phyloP scores from a whole-genome alignment of 306 rosid species.

The Abrus precatorius region DNA sequence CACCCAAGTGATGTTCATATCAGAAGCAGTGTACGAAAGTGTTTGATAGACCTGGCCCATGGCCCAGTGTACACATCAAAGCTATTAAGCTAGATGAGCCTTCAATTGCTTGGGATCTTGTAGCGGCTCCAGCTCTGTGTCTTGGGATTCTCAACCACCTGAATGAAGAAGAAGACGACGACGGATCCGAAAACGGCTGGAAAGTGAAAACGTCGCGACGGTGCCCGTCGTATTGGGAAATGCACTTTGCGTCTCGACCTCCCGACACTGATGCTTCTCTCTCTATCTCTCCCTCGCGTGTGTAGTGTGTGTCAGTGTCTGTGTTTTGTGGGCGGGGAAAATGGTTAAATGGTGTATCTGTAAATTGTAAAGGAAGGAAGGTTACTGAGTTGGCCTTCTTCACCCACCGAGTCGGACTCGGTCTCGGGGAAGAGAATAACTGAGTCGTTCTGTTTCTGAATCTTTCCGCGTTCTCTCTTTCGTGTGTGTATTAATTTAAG shows the following conservation, averaged over 20 bases:
- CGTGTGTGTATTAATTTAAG: background rate
- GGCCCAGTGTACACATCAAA: too few relatives aligned
- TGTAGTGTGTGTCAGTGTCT: constrained; percentile 36
- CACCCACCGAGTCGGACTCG: constrained; percentile 50
- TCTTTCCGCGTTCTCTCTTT: constrained; percentile 41
- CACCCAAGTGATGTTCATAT: background rate
- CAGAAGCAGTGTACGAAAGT: background rate
- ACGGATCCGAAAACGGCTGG: constrained; percentile 40
- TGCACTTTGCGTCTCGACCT: constrained; percentile 27
- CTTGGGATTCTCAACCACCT: constrained; percentile 37
- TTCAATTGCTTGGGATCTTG: constrained; percentile 80
- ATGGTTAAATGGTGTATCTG: constrained; percentile 51
- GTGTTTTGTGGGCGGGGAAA: constrained; percentile 51
- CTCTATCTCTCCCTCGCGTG: constrained; percentile 3
- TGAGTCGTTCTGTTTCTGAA: constrained; percentile 44
- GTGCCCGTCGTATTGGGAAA: constrained; percentile 38
- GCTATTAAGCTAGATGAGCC: constrained; percentile 53
- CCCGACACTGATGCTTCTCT: constrained; percentile 4
- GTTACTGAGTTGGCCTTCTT: constrained; percentile 37
- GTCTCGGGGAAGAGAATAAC: constrained; percentile 31
- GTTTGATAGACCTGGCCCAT: background rate
- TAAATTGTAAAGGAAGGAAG: constrained; percentile 47
- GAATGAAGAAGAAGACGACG: background rate
- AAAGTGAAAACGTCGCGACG: background rate
- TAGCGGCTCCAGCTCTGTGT: constrained; percentile 84